A percentile compares a stretch with the other conserved stretches of the same genome.
Conservation (phyloP, 495 filamentous ascomycete genomes). For the Penicillium roqueforti region DNA sequence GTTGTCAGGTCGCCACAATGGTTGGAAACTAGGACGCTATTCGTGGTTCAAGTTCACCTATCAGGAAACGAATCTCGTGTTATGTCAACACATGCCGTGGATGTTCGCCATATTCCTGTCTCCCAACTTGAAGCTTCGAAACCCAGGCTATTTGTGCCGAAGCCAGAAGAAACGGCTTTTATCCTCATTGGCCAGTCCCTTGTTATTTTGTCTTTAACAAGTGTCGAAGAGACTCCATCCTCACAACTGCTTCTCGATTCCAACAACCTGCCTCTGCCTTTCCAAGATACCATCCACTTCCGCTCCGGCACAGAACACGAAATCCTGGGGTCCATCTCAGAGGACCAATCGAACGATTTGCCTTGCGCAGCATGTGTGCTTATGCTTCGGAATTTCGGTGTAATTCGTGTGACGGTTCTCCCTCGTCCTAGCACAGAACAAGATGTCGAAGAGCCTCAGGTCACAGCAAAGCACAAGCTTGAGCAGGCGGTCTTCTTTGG, state of each 20-base stretch:
- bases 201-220: conserved; percentile 65
- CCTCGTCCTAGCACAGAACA: conserved; percentile 24
- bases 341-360: conserved; percentile 31
- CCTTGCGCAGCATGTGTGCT: conserved; percentile 63
- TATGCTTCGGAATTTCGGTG: conserved; percentile 72
- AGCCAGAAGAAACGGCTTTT: conserved; percentile 74
- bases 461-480: conserved; percentile 81
- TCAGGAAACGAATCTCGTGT: conserved; percentile 25
- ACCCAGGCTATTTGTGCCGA: conserved; percentile 72
- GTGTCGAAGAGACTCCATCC: conserved; percentile 57
- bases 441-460: conserved; percentile 34
- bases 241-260: conserved; percentile 65
- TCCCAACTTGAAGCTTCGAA: conserved; percentile 38
- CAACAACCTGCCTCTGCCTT: conserved; percentile 51
- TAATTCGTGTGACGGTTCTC: conserved; percentile 60
- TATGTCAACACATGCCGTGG: conserved; percentile 29
- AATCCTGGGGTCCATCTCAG: conserved; percentile 43
- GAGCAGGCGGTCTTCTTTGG: conserved; percentile 95
- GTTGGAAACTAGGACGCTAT: conserved; percentile 22
- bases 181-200: conserved; percentile 72
- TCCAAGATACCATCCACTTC: conserved; percentile 82
- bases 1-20: conserved; percentile 25
- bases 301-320: conserved; percentile 55
- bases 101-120: conserved; percentile 19
- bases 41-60: conserved; percentile 28